A percentile compares a stretch with the other conserved stretches of the same genome.
These are phyloP conservation scores for Trichosporon sp. DNA, from an alignment of 1,284 basidiomycete species.

Conservation along the genomic window DNA sequence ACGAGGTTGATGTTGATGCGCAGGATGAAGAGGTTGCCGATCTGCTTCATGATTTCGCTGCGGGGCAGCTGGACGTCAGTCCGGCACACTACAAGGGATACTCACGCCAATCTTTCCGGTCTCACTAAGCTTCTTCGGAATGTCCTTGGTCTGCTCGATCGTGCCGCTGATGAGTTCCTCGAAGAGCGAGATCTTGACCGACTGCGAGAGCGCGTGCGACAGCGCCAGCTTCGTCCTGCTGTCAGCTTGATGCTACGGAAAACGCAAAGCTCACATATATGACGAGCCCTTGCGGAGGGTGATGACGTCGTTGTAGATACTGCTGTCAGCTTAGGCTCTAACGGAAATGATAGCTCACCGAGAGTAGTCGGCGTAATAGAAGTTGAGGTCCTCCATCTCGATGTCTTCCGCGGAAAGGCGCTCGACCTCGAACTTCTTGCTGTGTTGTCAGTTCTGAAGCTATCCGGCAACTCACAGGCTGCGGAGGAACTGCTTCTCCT, in stretches of 20 bases:
- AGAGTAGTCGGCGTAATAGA: constrained; percentile 94
- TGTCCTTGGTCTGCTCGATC: constrained; percentile 95
- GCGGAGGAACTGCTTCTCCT: constrained; percentile 81
- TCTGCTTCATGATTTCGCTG: constrained; percentile 92
- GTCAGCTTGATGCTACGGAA: constrained; percentile 7
- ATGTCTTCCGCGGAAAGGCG: constrained; percentile 74
- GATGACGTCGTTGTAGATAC: constrained; percentile 98
- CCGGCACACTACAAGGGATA: not conserved
- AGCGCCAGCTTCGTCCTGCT: constrained; percentile 88
- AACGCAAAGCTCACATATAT: constrained; percentile 70
- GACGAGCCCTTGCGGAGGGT: constrained; percentile 89
- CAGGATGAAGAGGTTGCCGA: constrained; percentile 88
- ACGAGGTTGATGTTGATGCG: constrained; percentile 94
- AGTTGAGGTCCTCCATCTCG: constrained; percentile 95
- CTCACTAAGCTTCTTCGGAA: constrained; percentile 86
- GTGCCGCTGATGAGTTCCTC: constrained; percentile 89
- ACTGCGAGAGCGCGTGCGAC: constrained; percentile 91
- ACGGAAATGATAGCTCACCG: constrained; percentile 55
- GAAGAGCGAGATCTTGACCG: constrained; percentile 93
- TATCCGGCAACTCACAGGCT: constrained; percentile 63
- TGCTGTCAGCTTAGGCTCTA: constrained; percentile 38
- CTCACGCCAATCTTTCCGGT: constrained; percentile 86
- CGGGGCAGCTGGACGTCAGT: constrained; percentile 49
- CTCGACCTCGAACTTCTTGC: constrained; percentile 88
- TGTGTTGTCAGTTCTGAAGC: constrained; percentile 40